Conservation (phyloP, 1,139 yeast species). For the Saccharomyces hybrid region DNA sequence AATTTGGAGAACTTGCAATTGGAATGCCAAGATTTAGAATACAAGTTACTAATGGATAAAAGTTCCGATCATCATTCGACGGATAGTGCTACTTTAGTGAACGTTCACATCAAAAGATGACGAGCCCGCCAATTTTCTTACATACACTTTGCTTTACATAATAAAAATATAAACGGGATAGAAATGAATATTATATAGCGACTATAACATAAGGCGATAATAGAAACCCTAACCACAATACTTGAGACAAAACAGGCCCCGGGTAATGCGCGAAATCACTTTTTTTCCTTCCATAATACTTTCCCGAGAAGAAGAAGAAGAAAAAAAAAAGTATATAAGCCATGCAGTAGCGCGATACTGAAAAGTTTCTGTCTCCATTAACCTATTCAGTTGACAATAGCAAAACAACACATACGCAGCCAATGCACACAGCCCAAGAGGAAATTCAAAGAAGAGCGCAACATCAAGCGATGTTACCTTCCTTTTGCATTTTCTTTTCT, state of each 20-base stretch:
- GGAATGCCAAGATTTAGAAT: slow-evolving; percentile 31
- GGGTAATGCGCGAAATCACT: neutral
- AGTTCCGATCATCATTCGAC: slow-evolving; percentile 1
- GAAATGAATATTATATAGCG: neutral
- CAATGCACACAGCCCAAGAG: neutral
- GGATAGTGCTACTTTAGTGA: slow-evolving; percentile 3
- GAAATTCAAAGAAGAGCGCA: neutral
- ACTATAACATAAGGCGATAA: neutral
- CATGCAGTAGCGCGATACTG: neutral
- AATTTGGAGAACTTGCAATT: slow-evolving; percentile 36
- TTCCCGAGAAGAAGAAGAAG: neutral
- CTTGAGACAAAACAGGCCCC: neutral
- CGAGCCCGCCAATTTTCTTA: neutral
- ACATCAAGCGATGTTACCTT: slow-evolving; percentile 1
- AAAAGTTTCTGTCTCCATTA: too few species aligned
- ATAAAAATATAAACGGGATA: neutral
- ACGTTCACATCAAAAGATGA: slow-evolving; percentile 1
- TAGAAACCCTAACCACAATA: neutral
- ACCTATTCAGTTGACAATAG: too few species aligned
- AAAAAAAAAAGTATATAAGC: neutral
- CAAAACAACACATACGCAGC: neutral
- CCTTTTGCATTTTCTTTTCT: neutral
- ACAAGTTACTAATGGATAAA: neutral
- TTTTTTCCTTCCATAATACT: neutral
- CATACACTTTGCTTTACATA: neutral